phyloP scores from a whole-genome alignment of 2,329 filamentous ascomycete genomes.

The Claviceps arundinis region DNA sequence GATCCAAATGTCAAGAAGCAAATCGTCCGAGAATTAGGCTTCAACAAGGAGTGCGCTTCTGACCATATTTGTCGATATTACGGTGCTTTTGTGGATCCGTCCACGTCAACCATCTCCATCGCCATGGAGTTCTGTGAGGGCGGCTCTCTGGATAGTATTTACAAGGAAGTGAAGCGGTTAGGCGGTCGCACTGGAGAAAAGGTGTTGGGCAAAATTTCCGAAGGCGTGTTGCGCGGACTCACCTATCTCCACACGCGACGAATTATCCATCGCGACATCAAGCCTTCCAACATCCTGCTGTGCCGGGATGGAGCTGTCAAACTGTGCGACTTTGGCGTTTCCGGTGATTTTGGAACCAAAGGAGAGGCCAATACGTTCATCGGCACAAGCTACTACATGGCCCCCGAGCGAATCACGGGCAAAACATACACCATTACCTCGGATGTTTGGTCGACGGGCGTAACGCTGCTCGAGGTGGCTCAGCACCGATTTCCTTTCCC shows the following conservation, averaged over 20 bases:
- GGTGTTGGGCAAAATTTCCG: slow-evolving; percentile 89
- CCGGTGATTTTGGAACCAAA: slow-evolving; percentile 95
- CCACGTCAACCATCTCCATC: slow-evolving; percentile 94
- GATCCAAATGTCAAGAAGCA: slow-evolving; percentile 98
- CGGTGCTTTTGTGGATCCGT: slow-evolving; percentile 88
- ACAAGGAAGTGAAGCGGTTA: slow-evolving; percentile 91
- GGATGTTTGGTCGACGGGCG: slow-evolving; percentile 94
- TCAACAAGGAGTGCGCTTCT: slow-evolving; percentile 95
- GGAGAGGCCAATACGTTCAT: slow-evolving; percentile 98
- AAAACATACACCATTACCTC: slow-evolving; percentile 98
- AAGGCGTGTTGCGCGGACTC: slow-evolving; percentile 83
- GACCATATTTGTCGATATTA: slow-evolving; percentile 97
- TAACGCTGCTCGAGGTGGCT: slow-evolving; percentile 96
- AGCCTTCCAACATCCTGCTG: slow-evolving; percentile 91
- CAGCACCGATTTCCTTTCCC: slow-evolving; percentile 98
- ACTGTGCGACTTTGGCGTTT: slow-evolving; percentile 95
- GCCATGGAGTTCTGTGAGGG: slow-evolving; percentile 99
- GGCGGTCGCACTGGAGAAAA: slow-evolving; percentile 94
- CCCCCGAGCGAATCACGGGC: slow-evolving; percentile 91
- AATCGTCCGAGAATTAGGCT: slow-evolving; percentile 88
- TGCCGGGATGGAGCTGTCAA: slow-evolving; percentile 91
- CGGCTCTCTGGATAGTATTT: slow-evolving; percentile 89
- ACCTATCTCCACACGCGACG: slow-evolving; percentile 92
- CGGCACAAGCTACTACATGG: slow-evolving; percentile 98
- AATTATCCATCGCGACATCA: slow-evolving; percentile 98